Conservation (phyloP, 768 basidiomycete species). For the Coprinopsis cinerea region DNA sequence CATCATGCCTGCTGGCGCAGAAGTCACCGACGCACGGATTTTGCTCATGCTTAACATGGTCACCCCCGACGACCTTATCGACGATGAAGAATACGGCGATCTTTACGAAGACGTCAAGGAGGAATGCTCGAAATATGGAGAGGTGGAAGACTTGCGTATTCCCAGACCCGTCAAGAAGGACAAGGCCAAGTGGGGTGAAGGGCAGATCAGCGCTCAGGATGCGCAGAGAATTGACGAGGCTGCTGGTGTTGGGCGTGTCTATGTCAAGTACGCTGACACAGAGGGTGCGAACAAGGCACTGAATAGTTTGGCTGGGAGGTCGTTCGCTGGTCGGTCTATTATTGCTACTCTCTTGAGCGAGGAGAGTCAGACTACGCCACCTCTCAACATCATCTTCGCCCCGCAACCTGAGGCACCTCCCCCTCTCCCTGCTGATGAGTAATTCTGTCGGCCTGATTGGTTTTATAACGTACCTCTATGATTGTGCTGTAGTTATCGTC, state of each 20-base stretch:
- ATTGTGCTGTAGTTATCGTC: too few relatives aligned
- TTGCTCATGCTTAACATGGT: constrained; percentile 99
- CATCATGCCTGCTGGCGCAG: constrained; percentile 76
- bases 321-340: constrained; percentile 82
- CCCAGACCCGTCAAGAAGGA: constrained; percentile 86
- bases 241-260: constrained; percentile 91
- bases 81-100: constrained; percentile 91
- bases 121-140: constrained; percentile 78
- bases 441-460: background rate
- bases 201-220: constrained; percentile 56
- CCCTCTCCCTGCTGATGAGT: constrained; percentile 46
- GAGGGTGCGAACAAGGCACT: constrained; percentile 65
- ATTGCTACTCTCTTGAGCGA: constrained; percentile 80
- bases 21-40: constrained; percentile 69
- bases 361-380: constrained; percentile 81
- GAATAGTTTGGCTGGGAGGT: constrained; percentile 83
- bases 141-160: constrained; percentile 80
- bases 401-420: constrained; percentile 80
- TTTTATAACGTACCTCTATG: too few relatives aligned
- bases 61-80: constrained; percentile 80
- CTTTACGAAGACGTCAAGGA: constrained; percentile 92
- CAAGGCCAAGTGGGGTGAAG: constrained; percentile 75
- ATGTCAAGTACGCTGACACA: constrained; percentile 75
- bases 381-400: constrained; percentile 76
- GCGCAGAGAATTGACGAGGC: constrained; percentile 78